phyloP scores from a whole-genome alignment of 257 asterid species.

The Agastache rugosa region DNA sequence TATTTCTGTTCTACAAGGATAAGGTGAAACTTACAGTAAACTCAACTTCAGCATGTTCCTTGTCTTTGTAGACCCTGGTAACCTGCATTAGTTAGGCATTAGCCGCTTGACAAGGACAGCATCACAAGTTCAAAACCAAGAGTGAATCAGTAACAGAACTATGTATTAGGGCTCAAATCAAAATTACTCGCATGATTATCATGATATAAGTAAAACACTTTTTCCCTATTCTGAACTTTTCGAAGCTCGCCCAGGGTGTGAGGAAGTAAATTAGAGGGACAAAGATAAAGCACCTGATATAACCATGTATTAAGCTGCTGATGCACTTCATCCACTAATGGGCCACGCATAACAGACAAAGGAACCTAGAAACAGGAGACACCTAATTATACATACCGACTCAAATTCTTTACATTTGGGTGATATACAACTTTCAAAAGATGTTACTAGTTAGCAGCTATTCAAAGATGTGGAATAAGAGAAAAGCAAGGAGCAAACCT shows the following conservation, averaged over 20 bases:
- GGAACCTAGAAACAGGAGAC: conserved; percentile 55
- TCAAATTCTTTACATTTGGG: conserved; percentile 21
- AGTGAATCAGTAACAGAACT: conserved; percentile 20
- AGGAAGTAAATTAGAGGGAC: conserved; percentile 21
- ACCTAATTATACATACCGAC: conserved; percentile 20
- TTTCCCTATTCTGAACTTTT: not conserved
- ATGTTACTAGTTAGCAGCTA: conserved; percentile 9
- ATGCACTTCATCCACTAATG: conserved; percentile 81
- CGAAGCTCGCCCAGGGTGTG: not conserved
- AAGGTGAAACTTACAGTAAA: conserved; percentile 52
- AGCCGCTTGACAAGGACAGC: conserved; percentile 35
- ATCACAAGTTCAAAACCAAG: conserved; percentile 12
- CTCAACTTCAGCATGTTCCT: conserved; percentile 70
- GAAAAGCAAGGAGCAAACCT: conserved; percentile 47
- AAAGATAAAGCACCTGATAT: conserved; percentile 62
- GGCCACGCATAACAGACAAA: conserved; percentile 62
- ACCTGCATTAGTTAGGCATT: conserved; percentile 49
- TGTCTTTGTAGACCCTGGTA: conserved; percentile 66
- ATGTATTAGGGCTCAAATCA: not conserved
- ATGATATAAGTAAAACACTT: conserved; percentile 8
- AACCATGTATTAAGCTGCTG: conserved; percentile 72
- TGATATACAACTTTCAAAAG: conserved; percentile 22
- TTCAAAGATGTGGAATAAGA: conserved; percentile 20
- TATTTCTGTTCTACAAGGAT: conserved; percentile 21
- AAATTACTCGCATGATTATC: conserved; percentile 12